phyloP scores from a whole-genome alignment of 2,329 filamentous ascomycete species.

The Colletotrichum limetticola region DNA sequence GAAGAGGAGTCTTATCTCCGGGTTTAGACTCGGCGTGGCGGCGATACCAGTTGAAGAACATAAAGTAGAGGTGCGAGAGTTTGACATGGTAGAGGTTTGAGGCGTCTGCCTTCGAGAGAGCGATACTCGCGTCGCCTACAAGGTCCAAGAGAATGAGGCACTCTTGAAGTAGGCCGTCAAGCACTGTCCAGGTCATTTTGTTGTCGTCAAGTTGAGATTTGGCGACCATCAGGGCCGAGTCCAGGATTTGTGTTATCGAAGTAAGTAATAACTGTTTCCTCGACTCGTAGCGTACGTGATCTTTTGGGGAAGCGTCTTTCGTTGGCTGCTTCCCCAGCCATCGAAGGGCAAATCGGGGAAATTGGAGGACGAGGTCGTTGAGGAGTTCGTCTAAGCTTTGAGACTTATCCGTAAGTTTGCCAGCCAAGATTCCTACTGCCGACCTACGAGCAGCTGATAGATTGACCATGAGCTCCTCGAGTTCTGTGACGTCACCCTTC shows the following conservation, averaged over 20 bases:
- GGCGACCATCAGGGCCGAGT: slow-evolving; percentile 67
- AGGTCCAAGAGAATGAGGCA: slow-evolving; percentile 64
- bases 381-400: slow-evolving; percentile 50
- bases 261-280: slow-evolving; percentile 63
- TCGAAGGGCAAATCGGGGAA: slow-evolving; percentile 68
- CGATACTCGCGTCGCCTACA: slow-evolving; percentile 53
- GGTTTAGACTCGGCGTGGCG: slow-evolving; percentile 49
- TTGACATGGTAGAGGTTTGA: slow-evolving; percentile 67
- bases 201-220: slow-evolving; percentile 63
- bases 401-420: slow-evolving; percentile 7
- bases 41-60: slow-evolving; percentile 50
- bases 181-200: slow-evolving; percentile 61
- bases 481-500: slow-evolving; percentile 67
- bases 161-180: slow-evolving; percentile 69
- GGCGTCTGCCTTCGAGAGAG: slow-evolving; percentile 41
- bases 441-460: slow-evolving; percentile 66
- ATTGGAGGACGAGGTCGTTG: slow-evolving; percentile 66
- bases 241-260: slow-evolving; percentile 66
- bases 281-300: slow-evolving; percentile 70
- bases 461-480: slow-evolving; percentile 70
- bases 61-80: slow-evolving; percentile 78
- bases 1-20: slow-evolving; percentile 58
- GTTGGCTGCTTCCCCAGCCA: slow-evolving; percentile 70
- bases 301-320: slow-evolving; percentile 63
- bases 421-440: slow-evolving; percentile 58